phyloP scores from a whole-genome alignment of 352 stramenopile species.

The Elongisporangium prolatum region DNA sequence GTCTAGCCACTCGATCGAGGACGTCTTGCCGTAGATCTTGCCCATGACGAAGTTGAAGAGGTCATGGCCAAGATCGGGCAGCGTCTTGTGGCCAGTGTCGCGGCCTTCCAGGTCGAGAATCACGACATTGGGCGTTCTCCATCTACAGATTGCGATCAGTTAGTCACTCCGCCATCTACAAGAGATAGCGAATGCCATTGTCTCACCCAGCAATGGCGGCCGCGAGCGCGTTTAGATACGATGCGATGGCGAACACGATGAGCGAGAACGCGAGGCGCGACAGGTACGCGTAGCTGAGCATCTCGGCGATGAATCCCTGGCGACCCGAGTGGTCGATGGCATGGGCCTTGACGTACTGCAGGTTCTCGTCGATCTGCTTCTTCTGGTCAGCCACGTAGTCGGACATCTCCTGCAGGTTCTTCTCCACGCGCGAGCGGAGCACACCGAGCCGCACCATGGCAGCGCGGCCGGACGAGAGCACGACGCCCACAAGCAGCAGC shows the following conservation, averaged over 20 bases:
- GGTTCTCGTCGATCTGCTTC: slow-evolving; percentile 60
- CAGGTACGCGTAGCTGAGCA: slow-evolving; percentile 85
- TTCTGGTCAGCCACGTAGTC: slow-evolving; percentile 67
- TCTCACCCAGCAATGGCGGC: slow-evolving; percentile 69
- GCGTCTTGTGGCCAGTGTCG: slow-evolving; percentile 62
- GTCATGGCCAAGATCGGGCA: slow-evolving; percentile 81
- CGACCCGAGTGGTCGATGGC: slow-evolving; percentile 71
- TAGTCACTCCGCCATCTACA: not conserved
- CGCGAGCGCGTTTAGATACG: slow-evolving; percentile 80
- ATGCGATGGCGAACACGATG: slow-evolving; percentile 65
- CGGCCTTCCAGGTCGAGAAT: slow-evolving; percentile 62
- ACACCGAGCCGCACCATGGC: slow-evolving; percentile 36
- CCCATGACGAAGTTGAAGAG: slow-evolving; percentile 85
- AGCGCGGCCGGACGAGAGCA: slow-evolving; percentile 20
- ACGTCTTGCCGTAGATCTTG: slow-evolving; percentile 79
- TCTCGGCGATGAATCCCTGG: slow-evolving; percentile 83
- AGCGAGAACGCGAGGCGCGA: slow-evolving; percentile 78
- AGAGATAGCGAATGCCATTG: not conserved
- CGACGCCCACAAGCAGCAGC: slow-evolving; percentile 62
- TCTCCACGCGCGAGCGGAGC: slow-evolving; percentile 55
- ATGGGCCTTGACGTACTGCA: slow-evolving; percentile 64
- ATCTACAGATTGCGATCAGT: slow-evolving; percentile 26
- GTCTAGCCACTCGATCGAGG: slow-evolving; percentile 84
- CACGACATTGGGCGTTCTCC: slow-evolving; percentile 80
- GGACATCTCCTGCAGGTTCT: slow-evolving; percentile 74